Evolutionary conservation across 179 eudicot genomes (phyloP).

Genomic region (Silene vulgaris): DNA sequence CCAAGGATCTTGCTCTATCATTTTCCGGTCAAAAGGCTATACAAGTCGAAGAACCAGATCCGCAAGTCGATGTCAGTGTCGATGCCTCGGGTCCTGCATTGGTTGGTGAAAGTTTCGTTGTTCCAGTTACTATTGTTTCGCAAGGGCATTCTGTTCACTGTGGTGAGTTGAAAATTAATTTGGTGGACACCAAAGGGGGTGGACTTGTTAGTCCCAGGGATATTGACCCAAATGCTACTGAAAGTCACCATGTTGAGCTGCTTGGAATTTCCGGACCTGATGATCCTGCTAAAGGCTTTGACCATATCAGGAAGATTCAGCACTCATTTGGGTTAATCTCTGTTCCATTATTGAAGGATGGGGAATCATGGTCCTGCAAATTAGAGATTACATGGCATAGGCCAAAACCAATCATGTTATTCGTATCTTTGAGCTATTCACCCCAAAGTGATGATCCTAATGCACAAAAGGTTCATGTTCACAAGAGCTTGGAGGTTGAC

Average conservation of each 20-base stretch:
- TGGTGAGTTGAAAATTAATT: constrained; percentile 87
- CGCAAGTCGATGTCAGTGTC: constrained; percentile 66
- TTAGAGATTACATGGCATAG: constrained; percentile 87
- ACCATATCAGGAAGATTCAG: constrained; percentile 70
- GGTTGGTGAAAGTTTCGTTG: constrained; percentile 75
- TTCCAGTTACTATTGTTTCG: constrained; percentile 67
- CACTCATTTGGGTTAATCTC: constrained; percentile 83
- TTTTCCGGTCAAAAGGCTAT: constrained; percentile 79
- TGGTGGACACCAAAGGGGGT: constrained; percentile 89
- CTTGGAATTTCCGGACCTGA: constrained; percentile 53
- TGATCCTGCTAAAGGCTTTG: constrained; percentile 34
- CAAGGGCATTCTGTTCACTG: constrained; percentile 68
- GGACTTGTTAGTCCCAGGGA: constrained; percentile 97
- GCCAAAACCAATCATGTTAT: constrained; percentile 88
- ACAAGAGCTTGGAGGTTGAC: constrained; percentile 85
- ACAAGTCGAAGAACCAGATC: constrained; percentile 92
- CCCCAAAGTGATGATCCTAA: constrained; percentile 50
- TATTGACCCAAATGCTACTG: constrained; percentile 46
- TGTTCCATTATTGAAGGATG: constrained; percentile 61
- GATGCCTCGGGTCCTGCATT: constrained; percentile 75
- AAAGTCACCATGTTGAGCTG: constrained; percentile 82
- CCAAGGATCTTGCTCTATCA: constrained; percentile 73
- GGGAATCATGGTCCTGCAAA: constrained; percentile 82
- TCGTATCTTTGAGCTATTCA: constrained; percentile 81
- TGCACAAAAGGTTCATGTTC: constrained; percentile 73